Evolutionary conservation across 2,329 filamentous ascomycete genomes (phyloP).

Genomic region (Aspergillus arachidicola): DNA sequence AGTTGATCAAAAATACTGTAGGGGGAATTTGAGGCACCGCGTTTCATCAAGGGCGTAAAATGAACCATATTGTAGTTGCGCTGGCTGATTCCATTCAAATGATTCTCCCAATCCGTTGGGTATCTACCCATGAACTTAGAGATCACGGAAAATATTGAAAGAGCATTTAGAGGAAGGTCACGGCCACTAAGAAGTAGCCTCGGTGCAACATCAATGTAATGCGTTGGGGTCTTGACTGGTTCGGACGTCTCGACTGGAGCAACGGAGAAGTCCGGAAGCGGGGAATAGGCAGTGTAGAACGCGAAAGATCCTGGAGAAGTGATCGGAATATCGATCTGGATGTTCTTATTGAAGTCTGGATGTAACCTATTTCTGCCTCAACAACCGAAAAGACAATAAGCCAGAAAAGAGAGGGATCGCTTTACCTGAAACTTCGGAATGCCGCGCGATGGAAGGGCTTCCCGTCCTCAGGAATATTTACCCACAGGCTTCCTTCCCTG

Average conservation of each 20-base stretch:
- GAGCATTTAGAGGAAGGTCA: conserved; percentile 77
- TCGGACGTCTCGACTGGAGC: conserved; percentile 53
- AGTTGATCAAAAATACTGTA: conserved; percentile 97
- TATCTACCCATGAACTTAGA: conserved; percentile 98
- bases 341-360: conserved; percentile 88
- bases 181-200: conserved; percentile 72
- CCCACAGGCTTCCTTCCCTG: conserved; percentile 90
- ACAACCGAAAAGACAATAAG: conserved; percentile 12
- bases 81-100: conserved; percentile 82
- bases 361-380: conserved; percentile 59
- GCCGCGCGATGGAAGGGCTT: conserved; percentile 73
- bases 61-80: conserved; percentile 99
- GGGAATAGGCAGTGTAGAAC: conserved; percentile 91
- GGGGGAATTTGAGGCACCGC: conserved; percentile 89
- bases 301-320: conserved; percentile 82
- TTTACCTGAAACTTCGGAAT: conserved; percentile 89
- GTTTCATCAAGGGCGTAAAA: conserved; percentile 89
- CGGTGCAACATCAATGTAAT: conserved; percentile 94
- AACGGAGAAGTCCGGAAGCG: conserved; percentile 76
- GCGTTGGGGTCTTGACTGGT: conserved; percentile 70
- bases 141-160: conserved; percentile 90
- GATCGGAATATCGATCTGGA: conserved; percentile 88
- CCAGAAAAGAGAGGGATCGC: conserved; percentile 12
- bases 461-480: conserved; percentile 84
- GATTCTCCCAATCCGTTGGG: conserved; percentile 84